Conservation (phyloP, 106 monocot genomes). For the Dactylorhiza incarnata region DNA sequence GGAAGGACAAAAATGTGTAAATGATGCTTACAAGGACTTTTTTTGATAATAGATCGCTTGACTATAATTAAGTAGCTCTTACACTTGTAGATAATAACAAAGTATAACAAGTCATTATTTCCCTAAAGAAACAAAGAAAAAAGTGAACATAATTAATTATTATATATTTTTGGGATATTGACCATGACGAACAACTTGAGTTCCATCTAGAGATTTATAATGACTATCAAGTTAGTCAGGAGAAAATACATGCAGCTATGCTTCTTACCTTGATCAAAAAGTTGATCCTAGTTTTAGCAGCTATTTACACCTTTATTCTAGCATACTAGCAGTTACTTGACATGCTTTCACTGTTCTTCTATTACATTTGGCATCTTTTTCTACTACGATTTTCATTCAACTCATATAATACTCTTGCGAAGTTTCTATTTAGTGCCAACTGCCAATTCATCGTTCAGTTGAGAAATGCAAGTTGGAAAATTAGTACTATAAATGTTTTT, state of each 20-base stretch:
- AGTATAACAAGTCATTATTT: not conserved
- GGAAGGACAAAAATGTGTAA: not conserved
- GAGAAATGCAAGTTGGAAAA: not conserved
- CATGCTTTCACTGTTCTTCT: not conserved
- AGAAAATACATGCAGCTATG: not conserved
- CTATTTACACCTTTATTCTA: not conserved
- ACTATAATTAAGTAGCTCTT: not conserved
- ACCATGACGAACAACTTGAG: not conserved
- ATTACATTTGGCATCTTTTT: not conserved
- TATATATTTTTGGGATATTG: not conserved
- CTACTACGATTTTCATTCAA: not conserved
- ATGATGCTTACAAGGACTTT: not conserved
- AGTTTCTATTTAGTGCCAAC: not conserved
- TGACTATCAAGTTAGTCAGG: not conserved
- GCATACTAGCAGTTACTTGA: not conserved
- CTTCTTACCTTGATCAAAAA: not conserved
- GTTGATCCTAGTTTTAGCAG: not conserved
- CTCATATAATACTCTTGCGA: not conserved
- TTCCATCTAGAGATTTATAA: not conserved
- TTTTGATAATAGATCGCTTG: not conserved
- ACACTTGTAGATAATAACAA: not conserved
- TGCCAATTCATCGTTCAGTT: not conserved
- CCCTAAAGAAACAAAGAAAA: not conserved
- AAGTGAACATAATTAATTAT: not conserved
- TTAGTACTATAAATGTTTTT: not conserved